A percentile compares a stretch with the other conserved stretches of the same genome.
phyloP scores from a whole-genome alignment of 345 rosid genomes.

The Gossypium raimondii region DNA sequence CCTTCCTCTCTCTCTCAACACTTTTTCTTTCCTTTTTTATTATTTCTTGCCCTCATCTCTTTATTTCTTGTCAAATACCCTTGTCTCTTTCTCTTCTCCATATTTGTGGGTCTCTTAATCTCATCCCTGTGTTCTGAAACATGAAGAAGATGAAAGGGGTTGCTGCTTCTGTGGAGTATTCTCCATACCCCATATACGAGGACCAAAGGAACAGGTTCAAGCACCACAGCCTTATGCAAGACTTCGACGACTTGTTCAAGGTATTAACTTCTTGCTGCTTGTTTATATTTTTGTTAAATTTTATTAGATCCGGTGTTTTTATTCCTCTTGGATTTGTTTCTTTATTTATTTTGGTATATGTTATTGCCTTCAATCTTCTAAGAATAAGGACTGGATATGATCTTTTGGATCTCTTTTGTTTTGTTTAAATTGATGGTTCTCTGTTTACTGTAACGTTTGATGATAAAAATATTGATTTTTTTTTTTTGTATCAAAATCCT shows the following conservation, averaged over 20 bases:
- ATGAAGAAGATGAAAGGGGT: conserved; percentile 21
- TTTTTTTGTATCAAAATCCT: not conserved
- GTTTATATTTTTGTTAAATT: conserved; percentile 16
- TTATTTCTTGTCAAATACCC: conserved; percentile 7
- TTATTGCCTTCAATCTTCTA: not conserved
- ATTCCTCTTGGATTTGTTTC: not conserved
- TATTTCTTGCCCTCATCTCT: conserved; percentile 4
- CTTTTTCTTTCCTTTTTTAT: conserved; percentile 7
- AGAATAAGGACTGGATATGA: not conserved
- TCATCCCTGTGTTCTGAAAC: not conserved
- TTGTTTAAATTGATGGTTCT: not conserved
- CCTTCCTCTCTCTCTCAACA: conserved; percentile 21
- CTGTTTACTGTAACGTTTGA: not conserved
- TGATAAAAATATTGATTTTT: not conserved
- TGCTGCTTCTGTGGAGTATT: conserved; percentile 9
- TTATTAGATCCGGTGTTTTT: conserved; percentile 35
- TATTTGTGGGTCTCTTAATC: not conserved
- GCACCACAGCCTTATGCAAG: conserved; percentile 64
- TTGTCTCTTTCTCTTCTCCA: not conserved
- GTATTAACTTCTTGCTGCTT: conserved; percentile 31
- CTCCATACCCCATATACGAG: conserved; percentile 20
- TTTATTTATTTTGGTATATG: conserved; percentile 4
- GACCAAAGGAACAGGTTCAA: conserved; percentile 45
- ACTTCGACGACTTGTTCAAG: conserved; percentile 49
- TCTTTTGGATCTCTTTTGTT: conserved; percentile 13